A percentile compares a stretch with the other conserved stretches of the same genome.
phyloP scores from a whole-genome alignment of 192 early-diverging fungal genomes.

The Podila minutissima region DNA sequence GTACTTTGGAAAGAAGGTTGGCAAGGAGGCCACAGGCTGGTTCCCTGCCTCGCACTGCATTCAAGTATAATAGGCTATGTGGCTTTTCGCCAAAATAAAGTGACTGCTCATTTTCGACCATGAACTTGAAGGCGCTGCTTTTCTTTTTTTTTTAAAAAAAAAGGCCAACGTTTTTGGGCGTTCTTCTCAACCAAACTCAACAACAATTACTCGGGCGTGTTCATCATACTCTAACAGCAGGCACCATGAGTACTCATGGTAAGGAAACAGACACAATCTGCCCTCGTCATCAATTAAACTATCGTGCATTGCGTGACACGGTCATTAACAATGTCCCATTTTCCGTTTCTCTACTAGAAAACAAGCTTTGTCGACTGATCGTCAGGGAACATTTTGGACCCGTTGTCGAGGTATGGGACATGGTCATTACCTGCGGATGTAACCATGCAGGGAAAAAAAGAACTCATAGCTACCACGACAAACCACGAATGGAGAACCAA shows the following conservation, averaged over 20 bases:
- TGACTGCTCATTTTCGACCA: too few relatives aligned
- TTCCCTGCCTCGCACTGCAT: constrained; percentile 46
- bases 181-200: background rate
- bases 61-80: constrained; percentile 14
- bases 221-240: too few relatives aligned
- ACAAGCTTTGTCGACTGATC: constrained; percentile 58
- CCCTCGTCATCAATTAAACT: too few relatives aligned
- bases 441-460: background rate
- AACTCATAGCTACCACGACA: too few relatives aligned
- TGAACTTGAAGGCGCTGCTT: too few relatives aligned
- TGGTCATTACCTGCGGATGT: background rate
- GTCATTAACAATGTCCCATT: too few relatives aligned
- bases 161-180: background rate
- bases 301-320: too few relatives aligned
- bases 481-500: too few relatives aligned
- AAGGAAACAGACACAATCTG: background rate
- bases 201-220: background rate
- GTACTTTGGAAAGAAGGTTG: constrained; percentile 53
- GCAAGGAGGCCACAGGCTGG: constrained; percentile 36
- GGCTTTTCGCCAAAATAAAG: too few relatives aligned
- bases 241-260: constrained; percentile 1
- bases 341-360: constrained; percentile 14
- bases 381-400: constrained; percentile 83
- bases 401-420: constrained; percentile 68
- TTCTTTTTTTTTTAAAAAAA: background rate